A percentile compares a stretch with the other conserved stretches of the same genome.
phyloP scores from a whole-genome alignment of 768 basidiomycete species.

The Panaeolus papilionaceus region DNA sequence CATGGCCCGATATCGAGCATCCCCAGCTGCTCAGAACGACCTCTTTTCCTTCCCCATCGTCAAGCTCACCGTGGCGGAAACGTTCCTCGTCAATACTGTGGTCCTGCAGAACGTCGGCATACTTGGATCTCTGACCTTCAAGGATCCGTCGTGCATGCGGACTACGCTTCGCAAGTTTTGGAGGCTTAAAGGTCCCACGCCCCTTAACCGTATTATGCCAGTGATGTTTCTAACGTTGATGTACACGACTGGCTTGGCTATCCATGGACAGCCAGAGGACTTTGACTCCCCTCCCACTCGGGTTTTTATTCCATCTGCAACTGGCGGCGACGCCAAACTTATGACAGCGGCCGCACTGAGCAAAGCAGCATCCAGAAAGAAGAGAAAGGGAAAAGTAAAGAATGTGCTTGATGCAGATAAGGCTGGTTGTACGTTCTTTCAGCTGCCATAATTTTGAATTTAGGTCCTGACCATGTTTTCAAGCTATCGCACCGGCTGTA shows the following conservation, averaged over 20 bases:
- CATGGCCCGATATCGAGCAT: conserved; percentile 25
- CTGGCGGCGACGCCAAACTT: not conserved
- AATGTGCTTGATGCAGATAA: not conserved
- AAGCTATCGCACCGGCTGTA: not conserved
- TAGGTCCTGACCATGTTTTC: no score
- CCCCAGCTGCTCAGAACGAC: conserved; percentile 31
- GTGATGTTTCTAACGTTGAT: not conserved
- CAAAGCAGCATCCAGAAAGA: not conserved
- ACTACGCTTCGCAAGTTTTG: conserved; percentile 24
- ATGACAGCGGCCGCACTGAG: not conserved
- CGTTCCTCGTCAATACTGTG: conserved; percentile 36
- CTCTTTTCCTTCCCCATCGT: conserved; percentile 36
- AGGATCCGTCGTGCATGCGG: conserved; percentile 30
- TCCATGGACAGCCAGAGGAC: not conserved
- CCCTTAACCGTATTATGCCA: not conserved
- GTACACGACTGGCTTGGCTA: not conserved
- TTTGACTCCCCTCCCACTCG: not conserved
- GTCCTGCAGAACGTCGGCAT: conserved; percentile 34
- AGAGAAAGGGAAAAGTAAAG: not conserved
- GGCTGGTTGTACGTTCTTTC: not conserved
- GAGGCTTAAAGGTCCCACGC: not conserved
- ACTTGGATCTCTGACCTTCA: conserved; percentile 34
- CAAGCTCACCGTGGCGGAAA: conserved; percentile 34
- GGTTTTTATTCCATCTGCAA: not conserved
- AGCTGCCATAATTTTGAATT: not conserved